A percentile compares a stretch with the other conserved stretches of the same genome.
phyloP scores from a whole-genome alignment of 805 yeast species.

The Candida orba region DNA sequence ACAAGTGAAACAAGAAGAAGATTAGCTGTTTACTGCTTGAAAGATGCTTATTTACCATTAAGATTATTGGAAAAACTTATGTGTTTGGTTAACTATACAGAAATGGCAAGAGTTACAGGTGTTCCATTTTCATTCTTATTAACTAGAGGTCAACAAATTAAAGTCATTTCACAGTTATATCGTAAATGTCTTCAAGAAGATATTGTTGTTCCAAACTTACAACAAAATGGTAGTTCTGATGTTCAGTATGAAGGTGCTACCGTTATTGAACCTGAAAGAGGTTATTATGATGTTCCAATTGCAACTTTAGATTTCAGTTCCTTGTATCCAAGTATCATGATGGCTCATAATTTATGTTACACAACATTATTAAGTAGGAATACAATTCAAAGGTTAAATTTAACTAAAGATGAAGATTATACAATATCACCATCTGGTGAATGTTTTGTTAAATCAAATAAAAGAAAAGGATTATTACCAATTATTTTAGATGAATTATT shows the following conservation, averaged over 20 bases:
- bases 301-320: conserved; percentile 98
- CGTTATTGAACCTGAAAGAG: conserved; percentile 93
- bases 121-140: conserved; percentile 90
- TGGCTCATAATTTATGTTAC: conserved; percentile 97
- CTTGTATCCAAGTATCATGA: conserved; percentile 96
- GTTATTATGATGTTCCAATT: conserved; percentile 94
- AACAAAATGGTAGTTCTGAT: conserved; percentile 67
- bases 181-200: conserved; percentile 85
- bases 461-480: conserved; percentile 83
- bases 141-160: conserved; percentile 94
- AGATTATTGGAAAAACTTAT: conserved; percentile 84
- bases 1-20: conserved; percentile 88
- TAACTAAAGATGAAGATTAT: conserved; percentile 72
- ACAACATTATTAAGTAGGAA: conserved; percentile 74
- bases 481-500: conserved; percentile 84
- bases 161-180: conserved; percentile 91
- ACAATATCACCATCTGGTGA: conserved; percentile 89
- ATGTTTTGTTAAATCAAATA: conserved; percentile 63
- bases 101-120: conserved; percentile 99
- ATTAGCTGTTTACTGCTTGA: conserved; percentile 92
- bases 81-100: conserved; percentile 96
- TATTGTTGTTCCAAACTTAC: conserved; percentile 86
- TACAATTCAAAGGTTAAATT: conserved; percentile 55
- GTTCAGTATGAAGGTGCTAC: conserved; percentile 98
- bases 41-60: conserved; percentile 90